phyloP scores from a whole-genome alignment of 305 asterid species.

The Plantago coronopus region DNA sequence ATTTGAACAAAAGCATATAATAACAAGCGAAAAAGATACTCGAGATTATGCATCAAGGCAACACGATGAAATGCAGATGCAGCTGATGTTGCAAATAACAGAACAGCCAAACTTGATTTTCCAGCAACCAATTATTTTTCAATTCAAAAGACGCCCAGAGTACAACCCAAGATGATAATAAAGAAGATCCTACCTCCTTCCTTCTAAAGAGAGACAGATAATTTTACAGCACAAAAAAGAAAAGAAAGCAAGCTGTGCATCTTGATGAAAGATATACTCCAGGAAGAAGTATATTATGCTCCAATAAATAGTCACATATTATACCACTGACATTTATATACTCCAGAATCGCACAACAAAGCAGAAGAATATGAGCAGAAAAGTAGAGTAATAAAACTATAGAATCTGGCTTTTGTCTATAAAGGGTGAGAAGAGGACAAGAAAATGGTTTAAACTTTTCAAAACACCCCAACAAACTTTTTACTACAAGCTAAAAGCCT shows the following conservation, averaged over 20 bases:
- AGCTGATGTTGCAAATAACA: slow-evolving; percentile 1
- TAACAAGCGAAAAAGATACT: no score
- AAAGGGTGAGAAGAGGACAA: slow-evolving; percentile 42
- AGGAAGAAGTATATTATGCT: no score
- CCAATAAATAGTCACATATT: no score
- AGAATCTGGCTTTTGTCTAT: slow-evolving; percentile 44
- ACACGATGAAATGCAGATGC: slow-evolving; percentile 2
- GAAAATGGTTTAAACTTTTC: slow-evolving; percentile 35
- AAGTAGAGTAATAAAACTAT: slow-evolving; percentile 21
- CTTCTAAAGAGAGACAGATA: no score
- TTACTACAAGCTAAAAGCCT: slow-evolving; percentile 6
- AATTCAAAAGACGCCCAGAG: neutral
- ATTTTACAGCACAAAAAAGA: no score
- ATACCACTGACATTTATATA: neutral
- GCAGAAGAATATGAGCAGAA: slow-evolving; percentile 7
- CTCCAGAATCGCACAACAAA: neutral
- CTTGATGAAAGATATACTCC: no score
- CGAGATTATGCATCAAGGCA: neutral
- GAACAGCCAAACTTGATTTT: slow-evolving; percentile 6
- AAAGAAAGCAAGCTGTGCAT: no score
- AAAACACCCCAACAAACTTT: slow-evolving; percentile 42
- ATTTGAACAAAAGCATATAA: neutral
- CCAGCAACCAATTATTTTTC: neutral
- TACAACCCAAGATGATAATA: neutral
- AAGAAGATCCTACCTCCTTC: neutral